Evolutionary conservation across 169 alveolate species (phyloP).

Genomic region (Plasmodium sp.): DNA sequence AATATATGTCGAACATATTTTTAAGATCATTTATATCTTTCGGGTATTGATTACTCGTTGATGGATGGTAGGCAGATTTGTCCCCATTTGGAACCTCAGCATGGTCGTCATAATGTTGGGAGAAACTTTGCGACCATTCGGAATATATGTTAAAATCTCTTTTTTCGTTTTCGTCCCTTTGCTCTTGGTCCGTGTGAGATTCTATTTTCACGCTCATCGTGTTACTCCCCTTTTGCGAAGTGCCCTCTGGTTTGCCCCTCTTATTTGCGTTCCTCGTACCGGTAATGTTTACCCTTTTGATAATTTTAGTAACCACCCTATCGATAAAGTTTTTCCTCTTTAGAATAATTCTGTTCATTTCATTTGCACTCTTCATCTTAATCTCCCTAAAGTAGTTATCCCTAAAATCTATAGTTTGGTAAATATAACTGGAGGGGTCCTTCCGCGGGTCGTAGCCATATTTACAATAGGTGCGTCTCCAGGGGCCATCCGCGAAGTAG

Average conservation of each 20-base stretch:
- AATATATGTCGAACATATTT: conserved; percentile 85
- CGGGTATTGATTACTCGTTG: background rate
- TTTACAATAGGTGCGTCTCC: conserved; percentile 83
- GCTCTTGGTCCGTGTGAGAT: background rate
- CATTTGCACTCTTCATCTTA: conserved; percentile 53
- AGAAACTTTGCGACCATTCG: background rate
- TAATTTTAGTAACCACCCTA: conserved; percentile 14
- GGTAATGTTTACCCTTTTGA: background rate
- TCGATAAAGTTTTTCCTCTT: conserved; percentile 32
- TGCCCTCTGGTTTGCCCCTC: background rate
- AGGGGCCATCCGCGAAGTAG: conserved; percentile 80
- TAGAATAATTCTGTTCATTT: conserved; percentile 25
- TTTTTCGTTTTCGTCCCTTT: background rate
- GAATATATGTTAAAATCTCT: background rate
- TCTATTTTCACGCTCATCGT: background rate
- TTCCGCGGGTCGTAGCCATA: conserved; percentile 82
- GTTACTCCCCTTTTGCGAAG: background rate
- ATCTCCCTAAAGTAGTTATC: conserved; percentile 76
- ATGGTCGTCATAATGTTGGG: background rate
- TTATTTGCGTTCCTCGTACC: background rate
- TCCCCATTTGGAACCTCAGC: background rate
- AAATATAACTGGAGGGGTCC: conserved; percentile 77
- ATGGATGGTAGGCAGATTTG: background rate
- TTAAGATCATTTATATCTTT: conserved; percentile 78
- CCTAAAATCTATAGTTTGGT: conserved; percentile 80